Evolutionary conservation across 306 rosid genomes (phyloP), one percentile per base, ranked within the genome.

Genomic region (Sicyos edulis): DNA sequence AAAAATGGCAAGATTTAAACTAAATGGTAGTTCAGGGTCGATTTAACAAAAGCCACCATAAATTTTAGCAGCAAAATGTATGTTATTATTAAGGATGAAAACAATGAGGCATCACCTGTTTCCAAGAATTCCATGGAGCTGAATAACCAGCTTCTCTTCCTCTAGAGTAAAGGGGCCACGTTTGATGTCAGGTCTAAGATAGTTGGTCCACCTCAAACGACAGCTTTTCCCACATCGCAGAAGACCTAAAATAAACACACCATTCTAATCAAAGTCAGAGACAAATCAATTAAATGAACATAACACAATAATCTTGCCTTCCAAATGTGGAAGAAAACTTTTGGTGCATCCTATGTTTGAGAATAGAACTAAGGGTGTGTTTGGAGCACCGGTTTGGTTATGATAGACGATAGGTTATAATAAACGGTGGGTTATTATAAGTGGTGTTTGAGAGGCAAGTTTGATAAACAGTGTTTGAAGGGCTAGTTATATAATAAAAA

Each of bases 181-280:
- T 76, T 89, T 95, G 22, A 95, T 95, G 69, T 95, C 97, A 9
- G 99, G 99, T 77, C 96, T 83, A 1, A 95, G 91, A 81, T 95
- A 95, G 77, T 95, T 95, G 14, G 89, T 89, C 99, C 99, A 95
- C 65, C 99, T 86, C 61, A 95, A 84, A 68, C 99, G 76, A 74
- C 99, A 95, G 85, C 99, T 95, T 88, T 95, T 95, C 40, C 99
- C 99, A n/a, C 99, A 95, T 6, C 99, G 95, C 75, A 78, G 86
- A 82, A 95, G 95, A 73, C 99, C 99, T 95, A 29, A 14, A 45
- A 62, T 15, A 58, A 77, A 37, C 40, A 73, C 6, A 54, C 51
- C 62, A 56, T 40, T 9, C 37, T 37, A n/a, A n/a, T 56, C 62
- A n/a, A 17, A 34, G 22, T 71, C 21, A 50, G 56, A 68, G 58